Conservation (phyloP, 495 filamentous ascomycete genomes). For the Neurospora africana region DNA sequence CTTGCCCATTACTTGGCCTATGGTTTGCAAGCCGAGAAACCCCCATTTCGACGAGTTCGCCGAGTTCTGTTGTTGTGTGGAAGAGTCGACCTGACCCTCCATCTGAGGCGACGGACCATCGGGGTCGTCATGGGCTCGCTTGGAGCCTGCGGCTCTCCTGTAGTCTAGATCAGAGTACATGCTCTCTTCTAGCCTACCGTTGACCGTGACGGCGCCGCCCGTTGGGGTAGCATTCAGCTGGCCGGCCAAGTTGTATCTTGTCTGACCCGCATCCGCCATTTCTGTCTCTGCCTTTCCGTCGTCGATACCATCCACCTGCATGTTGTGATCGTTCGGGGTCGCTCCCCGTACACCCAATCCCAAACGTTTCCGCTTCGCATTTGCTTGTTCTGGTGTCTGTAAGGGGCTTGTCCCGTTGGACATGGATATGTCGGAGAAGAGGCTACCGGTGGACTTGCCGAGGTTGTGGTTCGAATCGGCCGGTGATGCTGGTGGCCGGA, state of each 20-base stretch:
- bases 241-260: slow-evolving; percentile 43
- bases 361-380: slow-evolving; percentile 31
- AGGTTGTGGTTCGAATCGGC: slow-evolving; percentile 52
- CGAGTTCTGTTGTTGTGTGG: neutral
- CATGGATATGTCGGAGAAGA: slow-evolving; percentile 33
- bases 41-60: slow-evolving; percentile 30
- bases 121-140: slow-evolving; percentile 16
- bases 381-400: slow-evolving; percentile 8
- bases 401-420: slow-evolving; percentile 4
- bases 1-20: slow-evolving; percentile 57
- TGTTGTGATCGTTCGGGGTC: slow-evolving; percentile 23
- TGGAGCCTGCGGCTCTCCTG: slow-evolving; percentile 35
- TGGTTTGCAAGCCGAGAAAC: slow-evolving; percentile 30
- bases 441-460: slow-evolving; percentile 41
- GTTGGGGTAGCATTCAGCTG: slow-evolving; percentile 50
- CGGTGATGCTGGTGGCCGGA: slow-evolving; percentile 57
- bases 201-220: slow-evolving; percentile 37
- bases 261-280: slow-evolving; percentile 9
- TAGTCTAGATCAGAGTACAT: slow-evolving; percentile 47
- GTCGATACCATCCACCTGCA: slow-evolving; percentile 19
- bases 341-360: slow-evolving; percentile 17
- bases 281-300: slow-evolving; percentile 15
- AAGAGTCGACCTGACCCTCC: neutral
- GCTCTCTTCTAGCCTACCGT: slow-evolving; percentile 37
- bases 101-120: slow-evolving; percentile 14